Evolutionary conservation across 2,329 filamentous ascomycete genomes (phyloP).

Genomic region (Zalaria obscura): DNA sequence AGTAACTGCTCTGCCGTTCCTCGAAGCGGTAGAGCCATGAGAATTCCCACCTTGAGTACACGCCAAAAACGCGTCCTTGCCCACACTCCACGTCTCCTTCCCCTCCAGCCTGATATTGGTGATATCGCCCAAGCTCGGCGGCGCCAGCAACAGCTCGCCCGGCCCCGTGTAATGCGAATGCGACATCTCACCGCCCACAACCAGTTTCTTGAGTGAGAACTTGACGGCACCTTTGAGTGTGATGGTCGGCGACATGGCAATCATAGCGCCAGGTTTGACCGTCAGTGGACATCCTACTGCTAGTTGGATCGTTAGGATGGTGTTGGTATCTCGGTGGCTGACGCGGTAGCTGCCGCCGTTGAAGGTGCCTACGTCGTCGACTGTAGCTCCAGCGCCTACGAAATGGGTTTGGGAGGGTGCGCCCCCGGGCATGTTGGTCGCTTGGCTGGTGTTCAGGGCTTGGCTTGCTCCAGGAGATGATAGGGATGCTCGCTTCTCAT

Average conservation of each 20-base stretch:
- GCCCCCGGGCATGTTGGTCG: conserved; percentile 19
- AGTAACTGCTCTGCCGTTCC: background rate
- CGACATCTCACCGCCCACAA: conserved; percentile 66
- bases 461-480: background rate
- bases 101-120: conserved; percentile 63
- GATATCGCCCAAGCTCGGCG: conserved; percentile 69
- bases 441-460: conserved; percentile 16
- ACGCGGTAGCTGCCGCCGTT: conserved; percentile 92
- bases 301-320: conserved; percentile 74
- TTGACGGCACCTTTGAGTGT: conserved; percentile 71
- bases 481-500: conserved; percentile 10
- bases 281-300: conserved; percentile 75
- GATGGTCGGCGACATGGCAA: conserved; percentile 84
- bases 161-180: conserved; percentile 76
- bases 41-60: conserved; percentile 58
- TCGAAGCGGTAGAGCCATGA: no score
- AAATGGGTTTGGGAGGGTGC: conserved; percentile 42
- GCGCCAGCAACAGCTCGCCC: conserved; percentile 76
- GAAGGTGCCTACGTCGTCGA: conserved; percentile 86
- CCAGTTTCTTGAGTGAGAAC: conserved; percentile 83
- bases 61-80: conserved; percentile 75
- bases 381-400: conserved; percentile 43
- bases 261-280: conserved; percentile 78
- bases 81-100: conserved; percentile 66
- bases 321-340: conserved; percentile 83